Conservation (phyloP, 306 rosid genomes). For the Glycine soja region DNA sequence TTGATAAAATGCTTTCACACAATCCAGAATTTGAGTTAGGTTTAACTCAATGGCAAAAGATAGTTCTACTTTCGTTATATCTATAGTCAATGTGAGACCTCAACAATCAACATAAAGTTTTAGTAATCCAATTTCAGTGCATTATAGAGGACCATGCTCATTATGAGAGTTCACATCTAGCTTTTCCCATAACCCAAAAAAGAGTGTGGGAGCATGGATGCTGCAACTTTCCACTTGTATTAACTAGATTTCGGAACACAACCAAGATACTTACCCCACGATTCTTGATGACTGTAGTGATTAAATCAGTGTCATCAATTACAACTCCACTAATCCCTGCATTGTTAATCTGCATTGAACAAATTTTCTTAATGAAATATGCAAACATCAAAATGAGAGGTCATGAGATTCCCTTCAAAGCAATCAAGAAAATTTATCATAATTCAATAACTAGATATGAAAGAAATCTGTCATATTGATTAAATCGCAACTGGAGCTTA, state of each 20-base stretch:
- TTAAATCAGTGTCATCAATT: background rate
- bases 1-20: background rate
- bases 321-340: constrained; percentile 57
- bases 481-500: background rate
- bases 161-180: too few relatives aligned
- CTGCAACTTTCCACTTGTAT: background rate
- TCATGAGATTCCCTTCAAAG: constrained; percentile 16
- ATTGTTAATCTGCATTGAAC: constrained; percentile 54
- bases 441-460: background rate
- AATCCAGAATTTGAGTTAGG: too few relatives aligned
- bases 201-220: background rate
- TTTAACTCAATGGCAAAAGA: too few relatives aligned
- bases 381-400: constrained; percentile 7
- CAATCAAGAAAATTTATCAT: background rate
- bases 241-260: background rate
- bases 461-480: background rate
- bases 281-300: background rate
- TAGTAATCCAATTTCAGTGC: too few relatives aligned
- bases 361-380: background rate
- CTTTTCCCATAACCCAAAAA: too few relatives aligned
- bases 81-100: too few relatives aligned
- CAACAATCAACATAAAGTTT: too few relatives aligned
- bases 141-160: too few relatives aligned
- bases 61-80: too few relatives aligned
- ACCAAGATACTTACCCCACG: constrained; percentile 24